phyloP scores from a whole-genome alignment of 2,329 filamentous ascomycete species.

The Diaporthe sp. region DNA sequence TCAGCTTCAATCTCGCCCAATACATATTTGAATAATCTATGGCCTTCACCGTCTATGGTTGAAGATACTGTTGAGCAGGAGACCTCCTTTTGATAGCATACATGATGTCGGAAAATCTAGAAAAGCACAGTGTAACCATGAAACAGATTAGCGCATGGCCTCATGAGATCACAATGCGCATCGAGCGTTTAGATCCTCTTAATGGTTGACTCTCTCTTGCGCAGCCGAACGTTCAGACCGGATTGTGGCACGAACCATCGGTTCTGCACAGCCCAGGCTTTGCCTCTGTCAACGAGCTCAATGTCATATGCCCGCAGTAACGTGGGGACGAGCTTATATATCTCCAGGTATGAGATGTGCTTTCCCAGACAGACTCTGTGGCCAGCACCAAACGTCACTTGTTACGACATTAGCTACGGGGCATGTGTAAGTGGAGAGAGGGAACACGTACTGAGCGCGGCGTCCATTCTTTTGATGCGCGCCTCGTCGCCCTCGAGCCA shows the following conservation, averaged over 20 bases:
- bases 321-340: background rate
- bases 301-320: constrained; percentile 4
- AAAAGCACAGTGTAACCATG: background rate
- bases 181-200: background rate
- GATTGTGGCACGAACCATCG: constrained; percentile 9
- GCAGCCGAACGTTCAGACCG: background rate
- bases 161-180: background rate
- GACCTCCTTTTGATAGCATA: background rate
- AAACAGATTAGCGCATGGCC: background rate
- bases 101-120: no score
- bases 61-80: background rate
- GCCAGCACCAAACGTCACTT: constrained; percentile 4
- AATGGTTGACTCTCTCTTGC: background rate
- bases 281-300: background rate
- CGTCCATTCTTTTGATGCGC: background rate
- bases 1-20: background rate
- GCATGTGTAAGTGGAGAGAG: background rate
- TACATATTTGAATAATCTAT: background rate
- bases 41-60: background rate
- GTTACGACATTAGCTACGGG: background rate
- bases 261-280: constrained; percentile 1
- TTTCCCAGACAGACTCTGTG: constrained; percentile 4
- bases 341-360: constrained; percentile 15
- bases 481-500: constrained; percentile 60
- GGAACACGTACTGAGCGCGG: background rate